Conservation (phyloP, 176 grass and related monocot species). For the Lolium multiflorum region DNA sequence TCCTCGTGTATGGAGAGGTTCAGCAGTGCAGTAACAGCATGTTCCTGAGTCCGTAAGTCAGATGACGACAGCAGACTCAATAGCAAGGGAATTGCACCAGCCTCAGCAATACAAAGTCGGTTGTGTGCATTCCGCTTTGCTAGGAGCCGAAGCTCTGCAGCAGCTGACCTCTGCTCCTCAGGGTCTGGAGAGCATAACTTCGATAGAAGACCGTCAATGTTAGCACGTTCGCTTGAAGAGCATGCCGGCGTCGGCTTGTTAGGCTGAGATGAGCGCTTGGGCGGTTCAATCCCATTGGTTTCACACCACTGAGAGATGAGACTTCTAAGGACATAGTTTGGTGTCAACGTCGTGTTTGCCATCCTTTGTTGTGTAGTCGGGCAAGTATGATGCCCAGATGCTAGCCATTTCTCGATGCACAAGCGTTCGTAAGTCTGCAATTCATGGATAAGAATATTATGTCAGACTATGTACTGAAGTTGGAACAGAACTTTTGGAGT, state of each 20-base stretch:
- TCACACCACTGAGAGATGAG: slow-evolving; percentile 90
- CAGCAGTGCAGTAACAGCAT: slow-evolving; percentile 87
- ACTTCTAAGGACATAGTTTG: slow-evolving; percentile 89
- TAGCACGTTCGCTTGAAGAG: slow-evolving; percentile 65
- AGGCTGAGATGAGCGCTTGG: slow-evolving; percentile 58
- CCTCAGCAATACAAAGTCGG: slow-evolving; percentile 87
- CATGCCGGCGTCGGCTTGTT: slow-evolving; percentile 40
- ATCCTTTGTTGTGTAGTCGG: slow-evolving; percentile 91
- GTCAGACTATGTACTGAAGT: slow-evolving; percentile 27
- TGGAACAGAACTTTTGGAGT: not conserved
- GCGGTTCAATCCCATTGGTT: slow-evolving; percentile 71
- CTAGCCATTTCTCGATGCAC: slow-evolving; percentile 83
- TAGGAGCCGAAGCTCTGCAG: slow-evolving; percentile 83
- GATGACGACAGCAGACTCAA: slow-evolving; percentile 59
- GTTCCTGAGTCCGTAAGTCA: slow-evolving; percentile 80
- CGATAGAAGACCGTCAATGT: slow-evolving; percentile 70
- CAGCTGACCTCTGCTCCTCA: slow-evolving; percentile 69
- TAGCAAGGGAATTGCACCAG: slow-evolving; percentile 83
- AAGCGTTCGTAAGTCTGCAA: slow-evolving; percentile 83
- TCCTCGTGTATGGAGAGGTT: slow-evolving; percentile 93
- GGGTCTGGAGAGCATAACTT: slow-evolving; percentile 67
- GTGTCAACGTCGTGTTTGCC: slow-evolving; percentile 61
- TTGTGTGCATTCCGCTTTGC: slow-evolving; percentile 83
- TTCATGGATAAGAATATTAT: slow-evolving; percentile 22
- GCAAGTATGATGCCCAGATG: slow-evolving; percentile 73